phyloP scores from a whole-genome alignment of 1,139 yeast genomes.

The Yamadazyma songkhlaensis region DNA sequence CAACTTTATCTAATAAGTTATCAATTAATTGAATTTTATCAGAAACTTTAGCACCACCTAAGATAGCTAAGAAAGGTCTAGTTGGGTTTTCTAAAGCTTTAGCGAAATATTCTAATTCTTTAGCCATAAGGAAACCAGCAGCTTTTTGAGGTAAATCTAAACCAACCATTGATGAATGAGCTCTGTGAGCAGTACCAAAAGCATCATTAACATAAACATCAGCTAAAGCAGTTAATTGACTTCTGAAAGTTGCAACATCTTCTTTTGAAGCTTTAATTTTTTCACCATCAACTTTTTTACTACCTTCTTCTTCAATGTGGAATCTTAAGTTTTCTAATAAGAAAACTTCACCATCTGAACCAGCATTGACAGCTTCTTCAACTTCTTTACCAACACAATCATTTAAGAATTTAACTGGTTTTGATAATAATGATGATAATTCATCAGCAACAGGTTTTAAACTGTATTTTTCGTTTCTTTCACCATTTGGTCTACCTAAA shows the following conservation, averaged over 20 bases:
- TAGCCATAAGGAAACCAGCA: conserved; percentile 94
- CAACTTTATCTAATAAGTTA: conserved; percentile 92
- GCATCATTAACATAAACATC: conserved; percentile 97
- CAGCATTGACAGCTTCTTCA: conserved; percentile 68
- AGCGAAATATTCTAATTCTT: conserved; percentile 94
- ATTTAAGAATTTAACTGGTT: conserved; percentile 69
- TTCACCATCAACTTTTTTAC: conserved; percentile 74
- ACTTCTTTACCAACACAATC: conserved; percentile 92
- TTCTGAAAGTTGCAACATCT: conserved; percentile 81
- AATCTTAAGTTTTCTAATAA: conserved; percentile 92
- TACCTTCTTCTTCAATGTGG: conserved; percentile 96
- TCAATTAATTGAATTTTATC: conserved; percentile 97
- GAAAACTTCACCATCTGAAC: conserved; percentile 69
- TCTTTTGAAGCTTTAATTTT: conserved; percentile 87
- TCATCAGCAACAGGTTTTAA: conserved; percentile 89
- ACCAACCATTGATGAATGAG: conserved; percentile 98
- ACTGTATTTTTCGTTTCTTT: conserved; percentile 76
- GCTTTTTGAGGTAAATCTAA: conserved; percentile 90
- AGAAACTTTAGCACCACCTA: conserved; percentile 98
- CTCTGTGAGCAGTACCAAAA: conserved; percentile 98
- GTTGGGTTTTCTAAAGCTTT: conserved; percentile 96
- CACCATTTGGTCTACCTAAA: conserved; percentile 97
- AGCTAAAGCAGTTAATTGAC: conserved; percentile 81
- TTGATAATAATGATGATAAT: conserved; percentile 66
- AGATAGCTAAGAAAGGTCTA: conserved; percentile 95